Percentiles rank a stretch among this genome's conserved stretches.
These are phyloP conservation scores for Triadica sebifera DNA, from an alignment of 345 rosid species.

Conservation along the genomic window DNA sequence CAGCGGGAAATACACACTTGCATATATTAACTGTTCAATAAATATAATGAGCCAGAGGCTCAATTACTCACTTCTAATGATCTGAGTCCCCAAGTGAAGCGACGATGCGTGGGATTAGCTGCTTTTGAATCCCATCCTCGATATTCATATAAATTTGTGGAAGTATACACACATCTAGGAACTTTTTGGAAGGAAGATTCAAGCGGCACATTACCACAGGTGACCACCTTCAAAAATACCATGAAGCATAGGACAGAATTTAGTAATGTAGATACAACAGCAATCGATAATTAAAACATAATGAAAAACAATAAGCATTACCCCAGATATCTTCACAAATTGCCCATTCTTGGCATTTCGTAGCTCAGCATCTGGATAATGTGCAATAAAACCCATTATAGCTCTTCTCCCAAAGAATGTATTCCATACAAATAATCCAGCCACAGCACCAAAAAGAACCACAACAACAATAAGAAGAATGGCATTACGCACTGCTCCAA, in stretches of 20 bases:
- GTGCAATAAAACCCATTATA: constrained; percentile 63
- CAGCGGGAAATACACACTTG: constrained; percentile 6
- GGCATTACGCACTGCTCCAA: constrained; percentile 86
- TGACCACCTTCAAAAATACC: constrained; percentile 67
- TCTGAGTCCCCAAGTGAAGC: constrained; percentile 90
- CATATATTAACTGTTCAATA: neutral
- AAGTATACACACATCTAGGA: constrained; percentile 95
- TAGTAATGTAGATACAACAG: neutral
- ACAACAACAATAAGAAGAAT: constrained; percentile 72
- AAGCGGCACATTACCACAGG: constrained; percentile 95
- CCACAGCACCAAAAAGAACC: constrained; percentile 60
- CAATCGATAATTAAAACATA: neutral
- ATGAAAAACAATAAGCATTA: constrained; percentile 23
- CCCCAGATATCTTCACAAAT: constrained; percentile 98
- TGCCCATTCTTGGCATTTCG: constrained; percentile 96
- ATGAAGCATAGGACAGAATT: neutral
- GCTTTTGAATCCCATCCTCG: constrained; percentile 98
- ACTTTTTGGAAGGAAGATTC: constrained; percentile 95
- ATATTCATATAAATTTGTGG: constrained; percentile 89
- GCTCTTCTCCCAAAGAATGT: constrained; percentile 73
- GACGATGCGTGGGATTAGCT: constrained; percentile 83
- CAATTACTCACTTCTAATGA: constrained; percentile 81
- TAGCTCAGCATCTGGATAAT: constrained; percentile 88
- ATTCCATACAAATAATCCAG: constrained; percentile 79
- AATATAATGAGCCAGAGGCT: constrained; percentile 4